Base-by-base conservation (phyloP, 2,329 filamentous ascomycete genomes). In the Kalmusia sp. region DNA sequence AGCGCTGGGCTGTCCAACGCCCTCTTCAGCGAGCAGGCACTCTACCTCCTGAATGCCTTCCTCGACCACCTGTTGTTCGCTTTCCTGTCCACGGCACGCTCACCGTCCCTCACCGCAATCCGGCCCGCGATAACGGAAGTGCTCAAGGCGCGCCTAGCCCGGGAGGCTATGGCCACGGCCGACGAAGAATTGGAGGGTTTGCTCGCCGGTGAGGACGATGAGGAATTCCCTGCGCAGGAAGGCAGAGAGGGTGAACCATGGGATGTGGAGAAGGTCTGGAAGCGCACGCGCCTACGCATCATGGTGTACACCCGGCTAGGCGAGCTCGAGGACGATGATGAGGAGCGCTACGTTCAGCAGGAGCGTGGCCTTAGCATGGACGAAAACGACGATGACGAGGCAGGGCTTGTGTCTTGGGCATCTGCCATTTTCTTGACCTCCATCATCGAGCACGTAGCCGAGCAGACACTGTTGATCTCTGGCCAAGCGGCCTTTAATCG, bases 251-350 rank as follows among this genome's bases (percentile, higher is more conserved):
- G 77, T 9, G 81, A 81, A 2, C 86, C 89, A 62, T 98, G 93
- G 86, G 92, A 98, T 71, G 79, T 96, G n/a, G 91, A 97, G 70
- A 82, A 93, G 51, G 88, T 93, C 15, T 99, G 95, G 93, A 97
- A 96, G 78, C 85, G 95, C 62, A 95, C 93, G 0, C 87, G 95
- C 49, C 78, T 99, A 65, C 87, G 95, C 55, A 96, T 95, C 73
- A 99, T 99, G 95, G 93, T 99, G 19, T 98, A 98, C 73, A 98
- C 93, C 7, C 93, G 95, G 7, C 80, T 99, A 6, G 95, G 95
- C 38, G 93, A 99, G 69, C 87, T 99, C 83, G 96, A 99, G 74
- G 95, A 99, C 76, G 93, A 98, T 62, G 95, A 99, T 61, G 95
- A 98, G 73, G 93, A 97, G 69, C 86, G 87, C 45, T 91, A 91